phyloP scores from a whole-genome alignment of 2,329 filamentous ascomycete genomes.

The Albifimbria verrucaria region DNA sequence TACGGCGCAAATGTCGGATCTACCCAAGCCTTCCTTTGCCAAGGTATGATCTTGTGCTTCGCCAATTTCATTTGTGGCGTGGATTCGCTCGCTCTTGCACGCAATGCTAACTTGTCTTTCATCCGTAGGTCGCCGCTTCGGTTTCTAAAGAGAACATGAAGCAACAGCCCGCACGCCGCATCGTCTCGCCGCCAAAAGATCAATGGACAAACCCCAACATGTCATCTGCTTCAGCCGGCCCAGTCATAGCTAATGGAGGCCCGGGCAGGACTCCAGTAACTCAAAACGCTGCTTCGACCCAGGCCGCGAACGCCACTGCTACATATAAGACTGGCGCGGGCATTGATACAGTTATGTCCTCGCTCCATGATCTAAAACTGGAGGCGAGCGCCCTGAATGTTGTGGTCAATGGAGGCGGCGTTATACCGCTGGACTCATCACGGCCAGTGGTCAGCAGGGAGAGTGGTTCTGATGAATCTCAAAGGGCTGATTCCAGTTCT shows the following conservation, averaged over 20 bases:
- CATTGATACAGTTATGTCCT: conserved; percentile 22
- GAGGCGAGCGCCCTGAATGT: conserved; percentile 33
- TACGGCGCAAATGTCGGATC: conserved; percentile 42
- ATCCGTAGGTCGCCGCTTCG: conserved; percentile 46
- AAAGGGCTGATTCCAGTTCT: conserved; percentile 59
- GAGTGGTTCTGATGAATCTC: conserved; percentile 53
- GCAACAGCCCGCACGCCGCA: conserved; percentile 24
- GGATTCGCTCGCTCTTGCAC: too few species aligned
- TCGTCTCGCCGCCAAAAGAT: conserved; percentile 21
- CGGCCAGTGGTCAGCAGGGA: conserved; percentile 33
- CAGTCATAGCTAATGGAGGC: conserved; percentile 24
- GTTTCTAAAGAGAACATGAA: conserved; percentile 24
- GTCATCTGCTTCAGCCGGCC: conserved; percentile 11
- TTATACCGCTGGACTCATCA: conserved; percentile 33
- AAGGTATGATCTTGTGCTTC: conserved; percentile 58
- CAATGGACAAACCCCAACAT: conserved; percentile 14
- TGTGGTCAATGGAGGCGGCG: conserved; percentile 48
- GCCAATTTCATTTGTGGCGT: too few species aligned
- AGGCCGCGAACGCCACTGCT: conserved; percentile 10
- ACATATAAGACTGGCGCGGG: conserved; percentile 13
- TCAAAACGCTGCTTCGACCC: conserved; percentile 15
- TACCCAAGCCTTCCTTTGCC: conserved; percentile 67
- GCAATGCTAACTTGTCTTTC: conserved; percentile 15
- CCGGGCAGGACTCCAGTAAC: conserved; percentile 15
- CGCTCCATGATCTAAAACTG: conserved; percentile 27